phyloP scores from a whole-genome alignment of 345 rosid genomes.

The Syzygium aromaticum region DNA sequence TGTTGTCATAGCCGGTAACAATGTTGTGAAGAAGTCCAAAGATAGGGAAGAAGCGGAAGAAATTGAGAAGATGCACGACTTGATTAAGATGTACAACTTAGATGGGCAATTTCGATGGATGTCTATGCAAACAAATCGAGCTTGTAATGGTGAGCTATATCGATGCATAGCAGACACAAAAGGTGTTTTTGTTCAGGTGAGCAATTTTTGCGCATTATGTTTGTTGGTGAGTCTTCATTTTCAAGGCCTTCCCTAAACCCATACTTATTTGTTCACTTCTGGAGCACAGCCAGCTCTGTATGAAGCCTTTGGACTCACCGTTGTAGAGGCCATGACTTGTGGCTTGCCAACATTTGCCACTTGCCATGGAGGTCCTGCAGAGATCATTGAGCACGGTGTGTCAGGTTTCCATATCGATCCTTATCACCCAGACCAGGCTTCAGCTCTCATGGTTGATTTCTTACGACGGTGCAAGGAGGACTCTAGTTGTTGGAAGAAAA shows the following conservation, averaged over 20 bases:
- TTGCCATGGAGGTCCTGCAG: constrained; percentile 34
- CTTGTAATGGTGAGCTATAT: constrained; percentile 4
- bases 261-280: background rate
- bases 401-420: constrained; percentile 29
- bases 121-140: background rate
- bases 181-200: background rate
- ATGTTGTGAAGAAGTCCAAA: constrained; percentile 2
- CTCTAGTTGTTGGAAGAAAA: background rate
- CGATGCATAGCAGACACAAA: constrained; percentile 1
- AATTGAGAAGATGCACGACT: constrained; percentile 1
- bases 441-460: background rate
- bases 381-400: constrained; percentile 31
- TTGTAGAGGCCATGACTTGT: constrained; percentile 37
- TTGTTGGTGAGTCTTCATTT: background rate
- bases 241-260: background rate
- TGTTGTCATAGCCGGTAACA: constrained; percentile 2
- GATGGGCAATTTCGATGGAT: constrained; percentile 5
- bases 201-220: background rate
- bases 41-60: constrained; percentile 1
- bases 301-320: constrained; percentile 38
- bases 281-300: constrained; percentile 22
- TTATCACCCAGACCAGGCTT: background rate
- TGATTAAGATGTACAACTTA: background rate
- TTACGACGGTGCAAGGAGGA: background rate
- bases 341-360: constrained; percentile 39